phyloP scores from a whole-genome alignment of 345 rosid genomes.

The Dipteronia sinensis region DNA sequence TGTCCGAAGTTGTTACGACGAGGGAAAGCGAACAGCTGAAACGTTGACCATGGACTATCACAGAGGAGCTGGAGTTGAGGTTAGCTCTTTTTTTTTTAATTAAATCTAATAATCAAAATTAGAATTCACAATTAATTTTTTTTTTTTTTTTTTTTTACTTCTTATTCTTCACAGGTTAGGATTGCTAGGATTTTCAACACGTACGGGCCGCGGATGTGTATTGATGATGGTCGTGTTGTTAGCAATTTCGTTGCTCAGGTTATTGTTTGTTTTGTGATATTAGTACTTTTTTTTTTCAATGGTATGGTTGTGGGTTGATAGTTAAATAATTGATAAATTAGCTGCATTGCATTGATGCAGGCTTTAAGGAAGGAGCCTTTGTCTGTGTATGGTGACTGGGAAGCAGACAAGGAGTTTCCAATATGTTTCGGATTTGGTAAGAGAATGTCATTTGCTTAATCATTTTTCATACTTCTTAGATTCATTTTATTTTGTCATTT shows the following conservation, averaged over 20 bases:
- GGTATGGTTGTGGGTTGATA: background rate
- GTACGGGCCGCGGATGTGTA: slow-evolving; percentile 98
- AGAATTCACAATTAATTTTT: background rate
- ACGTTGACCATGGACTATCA: slow-evolving; percentile 98
- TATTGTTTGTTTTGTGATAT: background rate
- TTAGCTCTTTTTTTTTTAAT: slow-evolving; percentile 17
- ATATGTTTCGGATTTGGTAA: slow-evolving; percentile 96
- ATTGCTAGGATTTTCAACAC: slow-evolving; percentile 97
- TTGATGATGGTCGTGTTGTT: slow-evolving; percentile 98
- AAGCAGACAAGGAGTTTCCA: slow-evolving; percentile 99
- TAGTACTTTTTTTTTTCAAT: background rate
- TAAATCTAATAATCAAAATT: too few species aligned
- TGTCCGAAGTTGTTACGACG: slow-evolving; percentile 98
- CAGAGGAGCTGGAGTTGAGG: slow-evolving; percentile 93
- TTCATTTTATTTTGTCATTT: background rate
- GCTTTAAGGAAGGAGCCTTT: slow-evolving; percentile 94
- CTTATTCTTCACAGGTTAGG: slow-evolving; percentile 62
- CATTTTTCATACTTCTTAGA: background rate
- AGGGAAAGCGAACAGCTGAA: slow-evolving; percentile 97
- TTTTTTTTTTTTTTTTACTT: too few species aligned
- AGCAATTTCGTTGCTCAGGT: slow-evolving; percentile 99
- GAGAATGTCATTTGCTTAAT: background rate
- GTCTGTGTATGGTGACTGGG: slow-evolving; percentile 99
- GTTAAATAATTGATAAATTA: too few species aligned
- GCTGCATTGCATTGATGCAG: slow-evolving; percentile 50